phyloP scores from a whole-genome alignment of 108 stramenopile species.

The Hondaea fermentalgiana region DNA sequence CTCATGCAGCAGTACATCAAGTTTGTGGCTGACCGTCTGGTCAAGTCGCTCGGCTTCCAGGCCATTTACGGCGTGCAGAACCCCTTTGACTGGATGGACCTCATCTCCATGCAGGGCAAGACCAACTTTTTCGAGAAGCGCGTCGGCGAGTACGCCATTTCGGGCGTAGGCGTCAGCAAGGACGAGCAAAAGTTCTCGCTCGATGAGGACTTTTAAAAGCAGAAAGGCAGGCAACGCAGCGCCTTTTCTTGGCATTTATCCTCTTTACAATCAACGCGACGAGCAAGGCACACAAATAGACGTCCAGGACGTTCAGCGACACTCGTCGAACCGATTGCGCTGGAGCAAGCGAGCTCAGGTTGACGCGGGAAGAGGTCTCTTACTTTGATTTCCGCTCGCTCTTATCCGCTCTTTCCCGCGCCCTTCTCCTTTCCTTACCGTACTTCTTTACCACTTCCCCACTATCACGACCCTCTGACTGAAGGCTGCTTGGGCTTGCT shows the following conservation, averaged over 20 bases:
- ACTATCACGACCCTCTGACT: too few relatives aligned
- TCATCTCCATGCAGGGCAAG: conserved; percentile 96
- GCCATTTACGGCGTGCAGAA: conserved; percentile 76
- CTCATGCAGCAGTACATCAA: conserved; percentile 98
- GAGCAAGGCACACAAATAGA: too few relatives aligned
- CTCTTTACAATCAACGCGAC: too few relatives aligned
- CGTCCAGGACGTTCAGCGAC: too few relatives aligned
- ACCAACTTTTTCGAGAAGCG: conserved; percentile 89
- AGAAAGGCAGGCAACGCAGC: neutral
- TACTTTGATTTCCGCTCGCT: too few relatives aligned
- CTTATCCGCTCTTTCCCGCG: too few relatives aligned
- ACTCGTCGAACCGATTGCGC: too few relatives aligned
- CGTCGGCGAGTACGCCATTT: conserved; percentile 89
- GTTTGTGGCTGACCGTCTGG: conserved; percentile 95
- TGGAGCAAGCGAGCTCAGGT: too few relatives aligned
- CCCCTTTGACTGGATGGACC: conserved; percentile 99
- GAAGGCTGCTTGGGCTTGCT: too few relatives aligned
- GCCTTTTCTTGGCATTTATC: neutral
- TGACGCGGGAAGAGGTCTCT: too few relatives aligned
- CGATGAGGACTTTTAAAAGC: conserved; percentile 73
- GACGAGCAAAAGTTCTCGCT: conserved; percentile 72
- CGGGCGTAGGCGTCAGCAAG: conserved; percentile 74
- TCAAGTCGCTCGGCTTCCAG: conserved; percentile 69
- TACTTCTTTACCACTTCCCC: too few relatives aligned
- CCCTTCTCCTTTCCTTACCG: too few relatives aligned